phyloP scores from a whole-genome alignment of 1,284 basidiomycete species.

The Puccinia coronata region DNA sequence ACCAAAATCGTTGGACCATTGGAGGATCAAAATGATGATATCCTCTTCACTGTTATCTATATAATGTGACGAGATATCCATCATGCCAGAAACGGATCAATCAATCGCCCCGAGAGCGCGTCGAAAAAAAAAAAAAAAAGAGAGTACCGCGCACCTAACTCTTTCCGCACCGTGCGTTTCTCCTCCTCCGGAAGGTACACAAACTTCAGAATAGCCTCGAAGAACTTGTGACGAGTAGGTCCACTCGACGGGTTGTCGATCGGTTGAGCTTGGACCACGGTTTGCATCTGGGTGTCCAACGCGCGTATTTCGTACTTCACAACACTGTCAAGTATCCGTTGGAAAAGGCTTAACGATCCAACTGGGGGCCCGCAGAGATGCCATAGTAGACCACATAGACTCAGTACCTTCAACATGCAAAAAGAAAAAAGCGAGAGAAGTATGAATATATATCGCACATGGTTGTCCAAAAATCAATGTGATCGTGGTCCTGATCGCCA shows the following conservation, averaged over 20 bases:
- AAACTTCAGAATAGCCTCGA: conserved; percentile 34
- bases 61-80: background rate
- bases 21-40: conserved; percentile 32
- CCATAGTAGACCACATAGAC: background rate
- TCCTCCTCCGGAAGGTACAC: conserved; percentile 33
- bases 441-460: conserved; percentile 39
- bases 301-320: conserved; percentile 32
- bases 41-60: conserved; percentile 34
- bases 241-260: background rate
- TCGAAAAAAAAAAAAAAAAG: conserved; percentile 2
- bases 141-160: conserved; percentile 12
- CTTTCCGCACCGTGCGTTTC: conserved; percentile 17
- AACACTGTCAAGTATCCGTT: conserved; percentile 42
- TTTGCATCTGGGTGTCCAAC: conserved; percentile 35
- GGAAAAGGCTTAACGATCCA: conserved; percentile 42
- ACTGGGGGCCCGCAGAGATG: conserved; percentile 12
- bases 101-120: background rate
- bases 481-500: conserved; percentile 39
- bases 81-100: background rate
- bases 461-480: conserved; percentile 46
- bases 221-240: background rate
- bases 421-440: too few relatives aligned
- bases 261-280: background rate
- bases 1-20: conserved; percentile 27
- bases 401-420: background rate